These are phyloP conservation scores for Selaginella moellendorffii DNA, from an alignment of 75 land plant species.

Conservation along the genomic window DNA sequence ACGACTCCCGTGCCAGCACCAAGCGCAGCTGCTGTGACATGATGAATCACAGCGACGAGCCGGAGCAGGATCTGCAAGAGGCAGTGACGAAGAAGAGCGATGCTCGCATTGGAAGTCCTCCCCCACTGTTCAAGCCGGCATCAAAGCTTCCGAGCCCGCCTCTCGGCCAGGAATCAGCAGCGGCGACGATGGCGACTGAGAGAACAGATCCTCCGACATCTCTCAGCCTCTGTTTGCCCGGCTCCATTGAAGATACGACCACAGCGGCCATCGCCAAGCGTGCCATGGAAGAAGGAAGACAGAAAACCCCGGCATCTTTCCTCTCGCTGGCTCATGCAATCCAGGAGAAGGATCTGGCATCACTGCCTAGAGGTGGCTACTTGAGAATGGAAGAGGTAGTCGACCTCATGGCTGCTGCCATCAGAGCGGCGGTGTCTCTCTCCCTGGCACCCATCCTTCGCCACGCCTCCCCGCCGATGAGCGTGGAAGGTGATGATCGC, in stretches of 20 bases:
- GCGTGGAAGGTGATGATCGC: background rate
- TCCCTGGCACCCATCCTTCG: constrained; percentile 16
- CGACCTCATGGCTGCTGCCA: constrained; percentile 25
- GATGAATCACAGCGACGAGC: background rate
- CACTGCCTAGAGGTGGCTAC: constrained; percentile 15
- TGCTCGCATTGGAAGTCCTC: background rate
- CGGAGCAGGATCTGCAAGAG: constrained; percentile 11
- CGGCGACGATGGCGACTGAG: background rate
- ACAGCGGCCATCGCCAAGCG: too few species aligned
- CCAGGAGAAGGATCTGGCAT: background rate
- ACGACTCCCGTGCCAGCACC: background rate
- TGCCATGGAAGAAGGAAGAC: too few species aligned
- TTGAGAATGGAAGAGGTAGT: constrained; percentile 17
- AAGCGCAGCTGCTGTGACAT: too few species aligned
- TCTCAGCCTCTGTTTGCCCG: constrained; percentile 16
- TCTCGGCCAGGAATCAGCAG: background rate
- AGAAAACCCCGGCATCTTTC: too few species aligned
- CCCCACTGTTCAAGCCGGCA: background rate
- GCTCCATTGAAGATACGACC: too few species aligned
- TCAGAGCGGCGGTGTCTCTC: constrained; percentile 29
- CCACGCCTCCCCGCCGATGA: background rate
- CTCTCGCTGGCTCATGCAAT: background rate
- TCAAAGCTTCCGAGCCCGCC: background rate
- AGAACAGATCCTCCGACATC: constrained; percentile 15
- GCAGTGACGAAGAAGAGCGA: constrained; percentile 1